These are phyloP conservation scores for Chaetomiaceae sp. DNA, from an alignment of 2,329 filamentous ascomycete genomes.

Conservation along the genomic window DNA sequence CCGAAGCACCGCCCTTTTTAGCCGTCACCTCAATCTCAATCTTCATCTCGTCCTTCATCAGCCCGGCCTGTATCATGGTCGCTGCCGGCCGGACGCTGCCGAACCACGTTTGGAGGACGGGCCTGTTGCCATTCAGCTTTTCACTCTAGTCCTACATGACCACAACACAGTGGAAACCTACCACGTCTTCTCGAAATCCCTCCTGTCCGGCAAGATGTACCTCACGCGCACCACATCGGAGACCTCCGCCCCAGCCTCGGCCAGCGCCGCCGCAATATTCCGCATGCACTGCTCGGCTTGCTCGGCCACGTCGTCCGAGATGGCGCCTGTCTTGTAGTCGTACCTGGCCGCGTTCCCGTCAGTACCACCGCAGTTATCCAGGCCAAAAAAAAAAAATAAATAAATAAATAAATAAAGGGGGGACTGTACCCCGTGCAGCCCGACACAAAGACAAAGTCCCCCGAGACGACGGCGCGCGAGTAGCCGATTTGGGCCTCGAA, in stretches of 20 bases:
- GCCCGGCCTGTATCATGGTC: conserved; percentile 48
- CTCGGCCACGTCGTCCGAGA: conserved; percentile 42
- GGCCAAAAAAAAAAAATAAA: too few species aligned
- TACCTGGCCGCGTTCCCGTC: conserved; percentile 38
- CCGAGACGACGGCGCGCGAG: conserved; percentile 49
- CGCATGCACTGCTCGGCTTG: conserved; percentile 47
- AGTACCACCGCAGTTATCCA: too few species aligned
- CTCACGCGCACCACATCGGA: conserved; percentile 48
- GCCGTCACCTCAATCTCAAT: conserved; percentile 37
- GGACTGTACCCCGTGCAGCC: conserved; percentile 48
- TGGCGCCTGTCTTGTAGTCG: conserved; percentile 44
- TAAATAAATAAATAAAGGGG: not conserved
- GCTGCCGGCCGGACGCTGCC: conserved; percentile 48
- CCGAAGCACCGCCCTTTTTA: conserved; percentile 14
- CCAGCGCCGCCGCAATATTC: conserved; percentile 45
- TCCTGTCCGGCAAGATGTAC: conserved; percentile 47
- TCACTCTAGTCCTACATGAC: not conserved
- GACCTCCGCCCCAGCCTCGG: conserved; percentile 40
- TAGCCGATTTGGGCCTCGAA: conserved; percentile 53
- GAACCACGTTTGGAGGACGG: conserved; percentile 46
- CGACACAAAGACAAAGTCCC: conserved; percentile 50
- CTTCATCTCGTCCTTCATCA: conserved; percentile 48
- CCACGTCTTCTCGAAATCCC: conserved; percentile 45
- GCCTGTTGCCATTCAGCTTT: conserved; percentile 26
- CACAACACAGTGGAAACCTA: not conserved